These are phyloP conservation scores for Paraglomus brasilianum DNA, from an alignment of 192 early-diverging fungal species.

Conservation along the genomic window DNA sequence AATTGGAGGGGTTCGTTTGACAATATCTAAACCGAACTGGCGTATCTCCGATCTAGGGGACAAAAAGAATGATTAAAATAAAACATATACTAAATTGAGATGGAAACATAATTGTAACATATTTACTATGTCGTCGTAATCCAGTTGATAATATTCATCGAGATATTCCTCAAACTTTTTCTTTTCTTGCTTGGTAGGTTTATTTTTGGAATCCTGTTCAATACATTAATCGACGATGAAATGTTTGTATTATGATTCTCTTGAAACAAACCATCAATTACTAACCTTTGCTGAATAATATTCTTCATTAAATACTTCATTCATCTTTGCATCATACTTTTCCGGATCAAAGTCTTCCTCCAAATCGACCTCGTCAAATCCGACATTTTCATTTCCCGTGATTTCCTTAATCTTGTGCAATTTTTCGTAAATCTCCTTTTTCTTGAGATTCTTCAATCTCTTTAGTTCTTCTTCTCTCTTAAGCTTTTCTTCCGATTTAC, in stretches of 20 bases:
- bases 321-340: constrained; percentile 86
- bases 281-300: constrained; percentile 57
- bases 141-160: constrained; percentile 89
- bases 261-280: too few relatives aligned
- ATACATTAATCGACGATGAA: too few relatives aligned
- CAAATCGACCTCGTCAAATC: constrained; percentile 78
- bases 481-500: constrained; percentile 71
- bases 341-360: constrained; percentile 92
- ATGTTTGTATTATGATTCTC: too few relatives aligned
- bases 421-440: constrained; percentile 77
- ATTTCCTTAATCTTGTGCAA: constrained; percentile 86
- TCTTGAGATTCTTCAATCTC: constrained; percentile 89
- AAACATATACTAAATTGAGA: constrained; percentile 14
- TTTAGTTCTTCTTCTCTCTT: constrained; percentile 83
- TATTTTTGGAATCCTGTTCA: constrained; percentile 49
- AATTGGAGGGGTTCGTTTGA: constrained; percentile 74
- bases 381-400: constrained; percentile 67
- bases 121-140: constrained; percentile 86
- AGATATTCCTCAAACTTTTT: constrained; percentile 67
- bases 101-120: background rate
- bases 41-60: constrained; percentile 62
- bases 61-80: constrained; percentile 28
- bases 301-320: constrained; percentile 68
- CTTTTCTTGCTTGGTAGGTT: constrained; percentile 37
- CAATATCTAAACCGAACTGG: constrained; percentile 92